Percentiles rank a stretch among this genome's conserved stretches.
These are phyloP conservation scores for Metschnikowia henanensis DNA, from an alignment of 805 yeast species.

Conservation along the genomic window DNA sequence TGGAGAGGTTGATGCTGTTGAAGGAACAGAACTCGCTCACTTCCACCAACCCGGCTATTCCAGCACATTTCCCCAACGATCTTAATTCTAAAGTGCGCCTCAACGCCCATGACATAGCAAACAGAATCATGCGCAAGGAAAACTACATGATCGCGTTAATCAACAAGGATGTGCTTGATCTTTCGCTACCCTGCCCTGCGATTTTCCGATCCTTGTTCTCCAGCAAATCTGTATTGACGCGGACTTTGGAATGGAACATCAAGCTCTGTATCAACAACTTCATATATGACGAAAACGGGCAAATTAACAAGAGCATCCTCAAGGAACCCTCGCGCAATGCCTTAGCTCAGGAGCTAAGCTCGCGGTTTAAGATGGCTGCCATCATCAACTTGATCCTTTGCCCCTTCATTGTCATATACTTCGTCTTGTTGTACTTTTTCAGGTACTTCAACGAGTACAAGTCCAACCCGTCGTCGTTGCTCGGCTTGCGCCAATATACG, in stretches of 20 bases:
- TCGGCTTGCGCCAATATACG: slow-evolving; percentile 76
- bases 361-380: slow-evolving; percentile 87
- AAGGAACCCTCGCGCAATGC: slow-evolving; percentile 68
- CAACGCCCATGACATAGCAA: slow-evolving; percentile 93
- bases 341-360: slow-evolving; percentile 65
- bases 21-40: slow-evolving; percentile 79
- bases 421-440: slow-evolving; percentile 80
- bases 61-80: slow-evolving; percentile 43
- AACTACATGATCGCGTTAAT: slow-evolving; percentile 90
- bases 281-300: slow-evolving; percentile 82
- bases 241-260: slow-evolving; percentile 92
- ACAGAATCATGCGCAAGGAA: slow-evolving; percentile 93
- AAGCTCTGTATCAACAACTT: slow-evolving; percentile 85
- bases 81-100: slow-evolving; percentile 70
- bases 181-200: slow-evolving; percentile 42
- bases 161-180: slow-evolving; percentile 71
- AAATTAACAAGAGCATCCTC: slow-evolving; percentile 67
- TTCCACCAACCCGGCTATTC: slow-evolving; percentile 30
- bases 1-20: slow-evolving; percentile 68
- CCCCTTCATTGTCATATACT: slow-evolving; percentile 84
- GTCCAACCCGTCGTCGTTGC: slow-evolving; percentile 78
- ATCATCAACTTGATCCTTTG: slow-evolving; percentile 77
- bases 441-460: slow-evolving; percentile 91
- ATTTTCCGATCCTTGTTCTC: slow-evolving; percentile 19
- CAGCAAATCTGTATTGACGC: slow-evolving; percentile 55